Base-by-base conservation (phyloP, 2,329 filamentous ascomycete species). In the Corynespora cassiicola region DNA sequence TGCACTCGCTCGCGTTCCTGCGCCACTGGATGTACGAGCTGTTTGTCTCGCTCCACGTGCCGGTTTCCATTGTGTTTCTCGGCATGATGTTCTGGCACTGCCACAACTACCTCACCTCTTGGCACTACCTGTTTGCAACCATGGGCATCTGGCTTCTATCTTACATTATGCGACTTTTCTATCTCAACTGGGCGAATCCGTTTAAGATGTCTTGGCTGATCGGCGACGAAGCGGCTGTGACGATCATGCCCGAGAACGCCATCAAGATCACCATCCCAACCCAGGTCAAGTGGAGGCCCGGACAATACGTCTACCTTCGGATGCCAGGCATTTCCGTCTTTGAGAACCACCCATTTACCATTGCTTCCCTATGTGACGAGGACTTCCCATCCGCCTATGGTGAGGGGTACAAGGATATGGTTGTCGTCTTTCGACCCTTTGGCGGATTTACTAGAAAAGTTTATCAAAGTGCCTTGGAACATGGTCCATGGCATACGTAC, bases 211-310 rank as follows among this genome's bases (percentile, higher is more conserved):
- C 90, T 0, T 95, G 89, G 73, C 74, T 95, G 56, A 87, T 96
- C 27, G 92, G 92, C 31, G 92, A 97, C 56, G 90, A 96, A 69
- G 90, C 89, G 1, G 88, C 90, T 17, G 85, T 96, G 24, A 94
- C 89, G 1, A 77, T 96, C 16, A 85, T 97, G 75, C 85, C 90
- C 3, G 90, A 96, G 58, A 92, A 95, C 60, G 89, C 90, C n/a
- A 86, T 97, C 72, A 96, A 96, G 67, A 82, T 97, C 53, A 96
- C 92, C 0, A 87, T 97, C 33, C 90, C 92, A 1, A 96, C 92
- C 0, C 89, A 92, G 66, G 88, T 95, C 79, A 85, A 82, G 47
- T 97, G 92, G 92, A 86, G 84, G 61, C 90, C 92, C 1, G 94
- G 92, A 5, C 94, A 97, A 68, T 96, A 95, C 55, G 87, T 96